A percentile compares a stretch with the other conserved stretches of the same genome.
phyloP scores from a whole-genome alignment of 768 basidiomycete species.

The Lactarius psammicola region DNA sequence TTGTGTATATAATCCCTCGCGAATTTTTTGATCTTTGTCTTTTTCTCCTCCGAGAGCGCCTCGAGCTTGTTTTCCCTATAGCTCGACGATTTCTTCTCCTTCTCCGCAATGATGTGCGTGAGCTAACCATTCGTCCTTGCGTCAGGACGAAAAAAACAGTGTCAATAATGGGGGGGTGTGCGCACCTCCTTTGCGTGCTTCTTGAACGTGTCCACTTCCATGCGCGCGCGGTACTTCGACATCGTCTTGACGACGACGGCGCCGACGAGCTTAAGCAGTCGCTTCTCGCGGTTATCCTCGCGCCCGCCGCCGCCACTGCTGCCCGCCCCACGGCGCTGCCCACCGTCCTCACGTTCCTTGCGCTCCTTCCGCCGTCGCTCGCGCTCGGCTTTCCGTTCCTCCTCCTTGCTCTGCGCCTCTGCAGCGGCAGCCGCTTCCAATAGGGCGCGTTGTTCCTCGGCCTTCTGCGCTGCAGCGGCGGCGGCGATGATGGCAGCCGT shows the following conservation, averaged over 20 bases:
- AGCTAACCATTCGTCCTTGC: slow-evolving; percentile 48
- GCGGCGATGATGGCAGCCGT: slow-evolving; percentile 45
- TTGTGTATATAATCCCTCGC: slow-evolving; percentile 88
- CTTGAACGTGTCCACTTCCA: slow-evolving; percentile 86
- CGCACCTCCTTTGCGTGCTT: slow-evolving; percentile 91
- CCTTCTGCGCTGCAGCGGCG: slow-evolving; percentile 35
- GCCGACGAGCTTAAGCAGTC: slow-evolving; percentile 77
- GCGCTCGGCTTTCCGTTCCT: slow-evolving; percentile 32
- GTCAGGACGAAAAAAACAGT: slow-evolving; percentile 18
- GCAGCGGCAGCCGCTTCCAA: slow-evolving; percentile 31
- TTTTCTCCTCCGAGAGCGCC: slow-evolving; percentile 80
- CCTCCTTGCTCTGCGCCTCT: slow-evolving; percentile 26
- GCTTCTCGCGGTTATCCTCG: slow-evolving; percentile 76
- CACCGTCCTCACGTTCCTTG: slow-evolving; percentile 34
- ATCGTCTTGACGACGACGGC: slow-evolving; percentile 89
- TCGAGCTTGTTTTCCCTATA: slow-evolving; percentile 66
- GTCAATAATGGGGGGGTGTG: slow-evolving; percentile 10
- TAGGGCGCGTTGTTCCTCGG: slow-evolving; percentile 29
- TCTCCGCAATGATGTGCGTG: slow-evolving; percentile 83
- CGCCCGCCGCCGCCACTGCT: slow-evolving; percentile 45
- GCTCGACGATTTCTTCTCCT: slow-evolving; percentile 88
- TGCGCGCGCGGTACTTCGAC: slow-evolving; percentile 78
- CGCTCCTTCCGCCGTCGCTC: slow-evolving; percentile 26
- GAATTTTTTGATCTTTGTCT: slow-evolving; percentile 87
- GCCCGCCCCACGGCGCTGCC: too few relatives aligned